Evolutionary conservation across 139 green algal genomes (phyloP).

Genomic region (Bryopsis sp.): DNA sequence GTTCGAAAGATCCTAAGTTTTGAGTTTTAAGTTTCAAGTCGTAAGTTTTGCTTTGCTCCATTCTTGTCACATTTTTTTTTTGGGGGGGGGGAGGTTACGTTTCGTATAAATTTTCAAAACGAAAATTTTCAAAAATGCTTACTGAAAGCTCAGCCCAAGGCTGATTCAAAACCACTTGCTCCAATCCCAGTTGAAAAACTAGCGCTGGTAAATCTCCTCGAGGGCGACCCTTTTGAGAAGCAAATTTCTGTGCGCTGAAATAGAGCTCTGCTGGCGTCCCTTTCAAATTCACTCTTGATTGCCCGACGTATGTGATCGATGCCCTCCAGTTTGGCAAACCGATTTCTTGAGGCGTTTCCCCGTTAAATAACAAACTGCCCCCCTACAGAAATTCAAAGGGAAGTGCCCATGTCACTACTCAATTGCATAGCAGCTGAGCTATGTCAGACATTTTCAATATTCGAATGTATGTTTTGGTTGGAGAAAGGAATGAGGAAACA

Average conservation of each 20-base stretch:
- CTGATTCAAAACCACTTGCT: conserved; percentile 60
- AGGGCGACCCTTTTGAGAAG: conserved; percentile 27
- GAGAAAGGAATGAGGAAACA: no score
- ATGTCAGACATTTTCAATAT: no score
- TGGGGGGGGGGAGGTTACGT: no score
- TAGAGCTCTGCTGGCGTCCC: conserved; percentile 69
- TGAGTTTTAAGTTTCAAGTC: no score
- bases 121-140: conserved; percentile 5
- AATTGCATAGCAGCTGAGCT: no score
- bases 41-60: background rate
- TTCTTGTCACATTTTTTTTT: background rate
- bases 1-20: no score
- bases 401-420: no score
- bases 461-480: no score
- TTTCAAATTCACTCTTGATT: conserved; percentile 47
- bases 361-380: conserved; percentile 35
- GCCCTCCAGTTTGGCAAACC: conserved; percentile 36
- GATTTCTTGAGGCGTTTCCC: conserved; percentile 24
- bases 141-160: conserved; percentile 71
- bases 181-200: conserved; percentile 55
- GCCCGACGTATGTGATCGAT: conserved; percentile 57
- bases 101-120: no score
- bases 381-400: conserved; percentile 24
- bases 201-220: conserved; percentile 59
- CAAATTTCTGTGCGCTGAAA: conserved; percentile 46